Base-by-base conservation (phyloP, 495 filamentous ascomycete genomes). In the Trichoderma parareesei region DNA sequence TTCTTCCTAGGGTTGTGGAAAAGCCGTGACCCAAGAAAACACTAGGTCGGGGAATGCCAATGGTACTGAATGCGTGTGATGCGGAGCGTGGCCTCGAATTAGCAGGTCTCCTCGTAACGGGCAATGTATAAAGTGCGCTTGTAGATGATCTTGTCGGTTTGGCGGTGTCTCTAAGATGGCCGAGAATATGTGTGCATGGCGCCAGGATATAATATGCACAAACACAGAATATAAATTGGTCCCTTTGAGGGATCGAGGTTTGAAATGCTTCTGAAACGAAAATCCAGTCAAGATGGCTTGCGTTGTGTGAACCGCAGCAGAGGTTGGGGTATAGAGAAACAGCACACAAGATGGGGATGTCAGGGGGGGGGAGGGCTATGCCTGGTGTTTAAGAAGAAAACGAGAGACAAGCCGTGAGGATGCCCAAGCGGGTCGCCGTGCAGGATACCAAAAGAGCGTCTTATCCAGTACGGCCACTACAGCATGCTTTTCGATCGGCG, bases 381-480 rank as follows among this genome's bases (percentile, higher is more conserved):
- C 53, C 53, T 14, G 53, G 37, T 57, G 42, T 20, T 20, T 20
- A 55, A 57, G 37, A 37, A 35, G 27, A 57, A 57, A 57, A 57
- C 53, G 20, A 57, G 53, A 57, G 53, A 57, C 53, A 57, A 57
- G 27, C 53, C 27, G 53, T 38, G 46, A 49, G 46, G 53, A 57
- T 57, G 53, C 53, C 53, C 53, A 57, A 57, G 53, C 53, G 53
- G 53, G 53, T 57, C 53, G 53, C 27, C 35, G 44, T 14, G 13
- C 55, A 60, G 18, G 18, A 60, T 38, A 20, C 55, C 20, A 60
- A 38, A 60, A 35, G 60, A 61, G 10, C 60, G 60, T 18, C 18
- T 6, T 14, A 18, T 61, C 60, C 60, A 61, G 60, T 14, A 61
- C 60, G 27, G 27, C 27, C 27, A 27, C 27, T 27, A 27, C 27